Conservation (phyloP, 495 filamentous ascomycete species). For the Pyrenula massariospora region DNA sequence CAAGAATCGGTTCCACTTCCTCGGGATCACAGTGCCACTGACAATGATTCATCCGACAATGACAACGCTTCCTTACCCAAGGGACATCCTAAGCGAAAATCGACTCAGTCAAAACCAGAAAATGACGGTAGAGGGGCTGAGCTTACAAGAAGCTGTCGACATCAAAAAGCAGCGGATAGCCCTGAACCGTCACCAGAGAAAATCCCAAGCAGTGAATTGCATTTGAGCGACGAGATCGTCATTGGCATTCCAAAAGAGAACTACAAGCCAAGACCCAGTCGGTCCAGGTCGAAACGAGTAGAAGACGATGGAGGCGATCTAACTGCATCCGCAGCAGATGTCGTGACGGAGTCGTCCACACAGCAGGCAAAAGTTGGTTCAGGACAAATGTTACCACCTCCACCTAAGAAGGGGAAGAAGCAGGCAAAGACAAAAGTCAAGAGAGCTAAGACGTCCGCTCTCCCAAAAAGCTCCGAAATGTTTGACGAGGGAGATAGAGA, state of each 20-base stretch:
- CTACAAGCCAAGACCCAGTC: background rate
- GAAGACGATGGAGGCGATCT: background rate
- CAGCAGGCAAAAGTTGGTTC: background rate
- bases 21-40: no score
- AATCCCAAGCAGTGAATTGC: background rate
- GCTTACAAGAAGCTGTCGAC: no score
- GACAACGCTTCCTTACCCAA: background rate
- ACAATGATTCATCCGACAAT: background rate
- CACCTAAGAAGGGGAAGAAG: background rate
- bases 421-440: background rate
- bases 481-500: background rate
- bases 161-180: no score
- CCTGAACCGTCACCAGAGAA: background rate
- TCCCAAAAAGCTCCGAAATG: background rate
- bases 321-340: background rate
- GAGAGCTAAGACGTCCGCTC: background rate
- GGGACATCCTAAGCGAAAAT: background rate
- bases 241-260: conserved; percentile 1
- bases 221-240: background rate
- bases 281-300: background rate
- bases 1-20: no score
- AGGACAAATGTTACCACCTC: background rate
- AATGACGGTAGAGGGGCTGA: no score
- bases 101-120: no score
- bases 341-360: background rate